Base-by-base conservation (phyloP, 1,139 yeast species). In the Wickerhamomyces sp. region DNA sequence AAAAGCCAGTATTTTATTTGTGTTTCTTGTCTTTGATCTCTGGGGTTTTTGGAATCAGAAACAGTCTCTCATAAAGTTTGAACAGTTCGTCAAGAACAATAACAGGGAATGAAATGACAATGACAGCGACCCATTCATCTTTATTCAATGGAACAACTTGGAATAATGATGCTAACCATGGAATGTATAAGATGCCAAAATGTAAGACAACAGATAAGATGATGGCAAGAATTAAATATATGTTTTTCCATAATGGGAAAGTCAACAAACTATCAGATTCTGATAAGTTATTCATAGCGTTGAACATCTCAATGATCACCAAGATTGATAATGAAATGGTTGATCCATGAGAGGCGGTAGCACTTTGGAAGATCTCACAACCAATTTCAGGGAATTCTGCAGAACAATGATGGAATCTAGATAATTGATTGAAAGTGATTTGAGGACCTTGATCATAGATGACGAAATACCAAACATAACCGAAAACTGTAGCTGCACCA, bases 401-500 rank as follows among this genome's bases (percentile, higher is more conserved):
- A 2, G 63, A 48, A 45, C 72, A 67, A 43, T 60, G 57, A 44
- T 67, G 72, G 56, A 67, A 67, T 45, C 63, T 65, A 6, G 68
- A 60, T 34, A 68, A 54, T 49, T 67, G 64, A 36, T 51, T 26
- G 49, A 55, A 68, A 7, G 63, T 42, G 34, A 68, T 62, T 45
- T 59, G 60, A 10, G 73, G 73, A 7, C 73, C 73, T 30, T 59
- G 52, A 8, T 50, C 43, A 46, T 64, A 64, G 43, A 50, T 55
- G 42, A 67, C 45, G 53, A 67, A 69, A 60, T 67, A 67, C 73
- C 73, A 69, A 13, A 62, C 65, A 46, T 68, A 68, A 13, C 72
- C 72, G 46, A 63, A 65, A n/a, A 68, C 72, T 11, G 73, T 68
- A 5, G 71, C 72, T 36, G 53, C 48, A 29, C 73, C 73, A 37